Evolutionary conservation across 495 filamentous ascomycete genomes (phyloP).

Genomic region (Aspergillus baeticus): DNA sequence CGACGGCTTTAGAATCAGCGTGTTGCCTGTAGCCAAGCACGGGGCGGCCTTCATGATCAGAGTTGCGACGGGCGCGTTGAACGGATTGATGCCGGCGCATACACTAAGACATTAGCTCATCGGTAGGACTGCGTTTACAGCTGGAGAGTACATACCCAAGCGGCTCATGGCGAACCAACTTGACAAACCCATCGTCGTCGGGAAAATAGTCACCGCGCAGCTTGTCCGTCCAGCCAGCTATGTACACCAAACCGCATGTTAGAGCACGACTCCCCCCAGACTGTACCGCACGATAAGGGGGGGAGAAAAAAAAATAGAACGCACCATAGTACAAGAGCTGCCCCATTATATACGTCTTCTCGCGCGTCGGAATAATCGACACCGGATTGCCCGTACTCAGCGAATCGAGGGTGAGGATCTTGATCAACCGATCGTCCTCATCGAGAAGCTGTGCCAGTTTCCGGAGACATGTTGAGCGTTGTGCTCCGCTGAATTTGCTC

Average conservation of each 20-base stretch:
- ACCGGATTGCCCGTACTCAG: neutral
- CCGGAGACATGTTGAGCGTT: neutral
- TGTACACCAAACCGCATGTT: too few relatives aligned
- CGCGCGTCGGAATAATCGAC: neutral
- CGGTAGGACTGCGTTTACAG: neutral
- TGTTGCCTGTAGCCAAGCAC: conserved; percentile 85
- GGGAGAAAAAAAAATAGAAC: too few relatives aligned
- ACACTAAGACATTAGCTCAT: neutral
- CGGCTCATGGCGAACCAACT: conserved; percentile 84
- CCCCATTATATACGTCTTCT: neutral
- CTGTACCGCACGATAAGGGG: too few relatives aligned
- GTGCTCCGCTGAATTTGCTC: too few relatives aligned
- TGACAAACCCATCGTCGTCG: conserved; percentile 94
- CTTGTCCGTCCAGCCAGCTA: conserved; percentile 48
- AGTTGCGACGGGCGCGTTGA: conserved; percentile 96
- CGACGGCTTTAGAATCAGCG: conserved; percentile 83
- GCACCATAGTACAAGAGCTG: neutral
- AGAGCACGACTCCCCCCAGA: too few relatives aligned
- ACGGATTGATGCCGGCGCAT: conserved; percentile 67
- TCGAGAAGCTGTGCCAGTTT: neutral
- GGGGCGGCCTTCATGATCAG: conserved; percentile 88
- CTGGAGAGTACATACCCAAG: conserved; percentile 48
- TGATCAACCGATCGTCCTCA: neutral
- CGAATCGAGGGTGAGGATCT: neutral
- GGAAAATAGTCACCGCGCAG: conserved; percentile 49